Base-by-base conservation (phyloP, 257 asterid genomes). In the Solanum ossicruentum region DNA sequence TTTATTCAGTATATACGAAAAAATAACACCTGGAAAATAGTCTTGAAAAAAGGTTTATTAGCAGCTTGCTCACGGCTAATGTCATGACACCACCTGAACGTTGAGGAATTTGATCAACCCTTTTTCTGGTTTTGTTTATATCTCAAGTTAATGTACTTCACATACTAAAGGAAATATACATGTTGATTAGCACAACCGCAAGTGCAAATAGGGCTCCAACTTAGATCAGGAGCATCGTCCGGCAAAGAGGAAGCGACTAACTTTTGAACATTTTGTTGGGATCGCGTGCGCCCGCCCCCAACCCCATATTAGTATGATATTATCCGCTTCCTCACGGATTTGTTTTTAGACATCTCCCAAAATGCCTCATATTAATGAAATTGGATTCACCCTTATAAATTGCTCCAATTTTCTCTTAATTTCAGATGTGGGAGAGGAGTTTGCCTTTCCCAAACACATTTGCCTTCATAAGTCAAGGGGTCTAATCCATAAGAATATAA, bases 61-160 rank as follows among this genome's bases (percentile, higher is more conserved):
- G 99, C 96, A 32, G 99, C 99, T 84, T 94, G 98, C 86, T 96
- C 98, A 87, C 98, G 98, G 58, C 98, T 98, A 88, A 94, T 96
- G 83, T 94, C 99, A 26, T 26, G 28, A 26, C 1, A 96, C 99
- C 98, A 94, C 98, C 98, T 96, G 88, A 86, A 85, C 85, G 21
- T 80, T 80, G n/a, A n/a, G 45, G 55, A n/a, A 17, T 80, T 80
- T 41, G 17, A 61, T 1, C 13, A 67, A 36, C 51, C 36, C 10
- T 36, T 69, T 67, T 69, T 36, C 18, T 15, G 49, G 47, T 32
- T 7, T 32, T 17, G 3, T 16, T 36, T 69, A 28, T 32, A 69
- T 5, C 51, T 36, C 10, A 67, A 9, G 49, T 36, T 9, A 49
- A 36, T 36, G 51, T 36, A 75, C 55, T 12, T 73, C 60, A 51